Percentiles rank a stretch among this genome's conserved stretches.
phyloP scores from a whole-genome alignment of 2,329 filamentous ascomycete species.

The Shiraia bambusicola region DNA sequence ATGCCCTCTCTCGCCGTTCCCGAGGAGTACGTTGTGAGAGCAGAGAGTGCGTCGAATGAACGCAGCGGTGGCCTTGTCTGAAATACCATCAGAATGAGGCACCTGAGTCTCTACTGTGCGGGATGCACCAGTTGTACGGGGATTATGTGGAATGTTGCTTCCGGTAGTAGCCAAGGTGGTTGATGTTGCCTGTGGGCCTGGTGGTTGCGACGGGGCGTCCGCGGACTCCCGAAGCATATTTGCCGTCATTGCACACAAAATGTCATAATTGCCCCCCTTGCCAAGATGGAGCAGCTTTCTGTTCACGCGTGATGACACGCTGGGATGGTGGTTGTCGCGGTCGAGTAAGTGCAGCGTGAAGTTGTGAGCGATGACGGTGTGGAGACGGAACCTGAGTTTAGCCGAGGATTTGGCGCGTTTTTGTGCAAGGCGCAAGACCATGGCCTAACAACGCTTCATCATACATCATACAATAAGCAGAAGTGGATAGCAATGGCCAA shows the following conservation, averaged over 20 bases:
- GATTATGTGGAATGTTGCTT: constrained; percentile 14
- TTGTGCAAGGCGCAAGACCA: background rate
- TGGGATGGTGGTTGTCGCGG: constrained; percentile 10
- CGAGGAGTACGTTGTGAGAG: constrained; percentile 58
- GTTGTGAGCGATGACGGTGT: constrained; percentile 18
- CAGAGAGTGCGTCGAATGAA: constrained; percentile 85
- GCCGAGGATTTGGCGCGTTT: constrained; percentile 23
- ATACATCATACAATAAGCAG: background rate
- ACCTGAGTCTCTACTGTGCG: constrained; percentile 24
- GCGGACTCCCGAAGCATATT: constrained; percentile 24
- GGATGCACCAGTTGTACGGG: constrained; percentile 17
- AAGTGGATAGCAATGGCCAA: constrained; percentile 6
- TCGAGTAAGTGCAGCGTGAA: constrained; percentile 6
- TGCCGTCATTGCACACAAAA: constrained; percentile 29
- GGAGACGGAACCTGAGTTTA: constrained; percentile 10
- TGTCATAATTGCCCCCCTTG: constrained; percentile 16
- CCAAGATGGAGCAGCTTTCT: background rate
- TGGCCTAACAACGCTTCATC: background rate
- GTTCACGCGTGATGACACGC: constrained; percentile 15
- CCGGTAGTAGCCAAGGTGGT: constrained; percentile 11
- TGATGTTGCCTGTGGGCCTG: constrained; percentile 17
- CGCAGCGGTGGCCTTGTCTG: constrained; percentile 75
- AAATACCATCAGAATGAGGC: constrained; percentile 50
- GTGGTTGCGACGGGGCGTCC: constrained; percentile 25
- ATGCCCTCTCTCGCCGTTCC: constrained; percentile 53